Conservation (phyloP, 176 grass and related monocot genomes). For the Oryza brachyantha region DNA sequence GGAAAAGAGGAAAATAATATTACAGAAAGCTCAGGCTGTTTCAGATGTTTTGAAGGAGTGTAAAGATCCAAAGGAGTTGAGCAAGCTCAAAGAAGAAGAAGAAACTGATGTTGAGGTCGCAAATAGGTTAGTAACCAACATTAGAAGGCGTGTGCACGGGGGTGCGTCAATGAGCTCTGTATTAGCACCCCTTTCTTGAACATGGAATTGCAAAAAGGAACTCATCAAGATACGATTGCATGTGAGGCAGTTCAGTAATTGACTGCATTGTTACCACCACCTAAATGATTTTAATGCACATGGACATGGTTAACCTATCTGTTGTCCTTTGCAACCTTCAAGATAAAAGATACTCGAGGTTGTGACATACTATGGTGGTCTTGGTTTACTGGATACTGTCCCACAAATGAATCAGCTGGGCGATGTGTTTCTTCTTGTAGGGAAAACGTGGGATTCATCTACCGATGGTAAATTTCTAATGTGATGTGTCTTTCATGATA, state of each 20-base stretch:
- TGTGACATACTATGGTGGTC: background rate
- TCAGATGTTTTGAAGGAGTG: slow-evolving; percentile 60
- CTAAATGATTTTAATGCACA: background rate
- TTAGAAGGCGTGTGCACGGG: slow-evolving; percentile 64
- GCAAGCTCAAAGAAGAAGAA: slow-evolving; percentile 36
- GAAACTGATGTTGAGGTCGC: slow-evolving; percentile 61
- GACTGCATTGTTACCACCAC: background rate
- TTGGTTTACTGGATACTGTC: background rate
- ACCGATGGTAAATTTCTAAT: background rate
- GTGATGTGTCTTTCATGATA: background rate
- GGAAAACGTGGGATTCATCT: background rate
- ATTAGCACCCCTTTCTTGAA: slow-evolving; percentile 12
- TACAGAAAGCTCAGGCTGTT: slow-evolving; percentile 60
- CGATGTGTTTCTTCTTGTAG: background rate
- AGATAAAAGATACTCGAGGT: background rate
- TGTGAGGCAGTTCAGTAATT: background rate
- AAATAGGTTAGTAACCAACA: slow-evolving; percentile 50
- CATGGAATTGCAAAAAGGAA: background rate
- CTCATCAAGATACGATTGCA: background rate
- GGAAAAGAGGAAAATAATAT: slow-evolving; percentile 56
- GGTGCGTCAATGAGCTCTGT: background rate
- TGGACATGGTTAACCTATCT: background rate
- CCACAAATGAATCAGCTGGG: background rate
- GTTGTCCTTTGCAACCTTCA: background rate
- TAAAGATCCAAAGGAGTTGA: slow-evolving; percentile 38